Evolutionary conservation across 228 moss, liverwort and hornwort species (phyloP).

Genomic region (Sphagnum magellanicum): DNA sequence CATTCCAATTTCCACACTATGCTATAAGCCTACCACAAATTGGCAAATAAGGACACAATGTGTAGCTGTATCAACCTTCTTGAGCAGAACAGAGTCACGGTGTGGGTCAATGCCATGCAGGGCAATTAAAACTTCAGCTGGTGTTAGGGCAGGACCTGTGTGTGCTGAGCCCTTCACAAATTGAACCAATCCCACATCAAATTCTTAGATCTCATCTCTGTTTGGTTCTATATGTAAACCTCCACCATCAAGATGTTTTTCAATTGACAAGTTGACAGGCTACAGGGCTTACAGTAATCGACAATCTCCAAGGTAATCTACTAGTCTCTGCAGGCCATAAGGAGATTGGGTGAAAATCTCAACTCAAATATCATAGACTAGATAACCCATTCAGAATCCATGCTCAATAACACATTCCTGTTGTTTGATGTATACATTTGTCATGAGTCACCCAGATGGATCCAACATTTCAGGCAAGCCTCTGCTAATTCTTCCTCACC

Average conservation of each 20-base stretch:
- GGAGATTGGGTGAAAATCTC: too few species aligned
- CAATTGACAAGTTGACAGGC: too few species aligned
- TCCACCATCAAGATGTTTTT: too few species aligned
- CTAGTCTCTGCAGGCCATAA: too few species aligned
- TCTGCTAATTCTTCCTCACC: too few species aligned
- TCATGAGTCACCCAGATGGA: too few species aligned
- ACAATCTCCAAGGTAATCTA: too few species aligned
- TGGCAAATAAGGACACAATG: background rate
- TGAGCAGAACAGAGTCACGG: conserved; percentile 77
- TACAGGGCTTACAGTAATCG: too few species aligned
- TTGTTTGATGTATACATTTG: background rate
- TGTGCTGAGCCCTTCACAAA: conserved; percentile 86
- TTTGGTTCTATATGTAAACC: background rate
- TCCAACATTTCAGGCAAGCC: too few species aligned
- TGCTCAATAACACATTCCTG: background rate
- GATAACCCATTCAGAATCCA: too few species aligned
- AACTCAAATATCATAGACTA: too few species aligned
- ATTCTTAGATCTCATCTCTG: background rate
- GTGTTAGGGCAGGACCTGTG: conserved; percentile 86
- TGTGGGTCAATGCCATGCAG: conserved; percentile 95
- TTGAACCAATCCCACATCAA: conserved; percentile 1
- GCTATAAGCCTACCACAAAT: too few species aligned
- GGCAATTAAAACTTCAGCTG: conserved; percentile 95
- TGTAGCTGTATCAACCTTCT: conserved; percentile 46
- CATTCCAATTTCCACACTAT: background rate